Conservation (phyloP, 441 rosid species). For the Cnidoscolus chayamansa region DNA sequence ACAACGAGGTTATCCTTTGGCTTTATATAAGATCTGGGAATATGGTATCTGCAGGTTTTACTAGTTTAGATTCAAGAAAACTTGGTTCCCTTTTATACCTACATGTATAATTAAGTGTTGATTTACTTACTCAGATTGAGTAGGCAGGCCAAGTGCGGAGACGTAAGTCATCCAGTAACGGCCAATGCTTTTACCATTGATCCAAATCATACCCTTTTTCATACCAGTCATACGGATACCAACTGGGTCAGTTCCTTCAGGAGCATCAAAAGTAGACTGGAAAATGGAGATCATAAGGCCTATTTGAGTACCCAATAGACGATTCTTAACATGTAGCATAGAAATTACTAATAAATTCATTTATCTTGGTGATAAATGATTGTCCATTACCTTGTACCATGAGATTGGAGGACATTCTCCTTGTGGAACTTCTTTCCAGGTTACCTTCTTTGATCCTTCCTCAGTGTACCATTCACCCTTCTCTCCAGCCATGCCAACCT, state of each 20-base stretch:
- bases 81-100: too few relatives aligned
- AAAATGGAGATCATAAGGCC: background rate
- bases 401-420: constrained; percentile 31
- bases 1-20: constrained; percentile 47
- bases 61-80: background rate
- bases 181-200: constrained; percentile 81
- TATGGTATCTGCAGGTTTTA: constrained; percentile 48
- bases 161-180: constrained; percentile 81
- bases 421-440: constrained; percentile 36
- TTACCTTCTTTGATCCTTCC: constrained; percentile 38
- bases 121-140: constrained; percentile 66
- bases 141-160: constrained; percentile 60
- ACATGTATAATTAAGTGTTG: too few relatives aligned
- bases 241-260: constrained; percentile 60
- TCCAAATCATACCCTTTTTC: constrained; percentile 86
- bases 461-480: constrained; percentile 30
- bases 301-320: background rate
- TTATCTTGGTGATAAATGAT: too few relatives aligned
- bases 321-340: background rate
- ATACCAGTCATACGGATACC: constrained; percentile 56
- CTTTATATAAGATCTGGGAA: constrained; percentile 60
- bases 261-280: constrained; percentile 33
- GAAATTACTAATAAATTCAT: background rate
- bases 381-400: constrained; percentile 20
- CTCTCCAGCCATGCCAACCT: constrained; percentile 55